phyloP scores from a whole-genome alignment of 2,329 filamentous ascomycete species.

The Fusarium tupiense region DNA sequence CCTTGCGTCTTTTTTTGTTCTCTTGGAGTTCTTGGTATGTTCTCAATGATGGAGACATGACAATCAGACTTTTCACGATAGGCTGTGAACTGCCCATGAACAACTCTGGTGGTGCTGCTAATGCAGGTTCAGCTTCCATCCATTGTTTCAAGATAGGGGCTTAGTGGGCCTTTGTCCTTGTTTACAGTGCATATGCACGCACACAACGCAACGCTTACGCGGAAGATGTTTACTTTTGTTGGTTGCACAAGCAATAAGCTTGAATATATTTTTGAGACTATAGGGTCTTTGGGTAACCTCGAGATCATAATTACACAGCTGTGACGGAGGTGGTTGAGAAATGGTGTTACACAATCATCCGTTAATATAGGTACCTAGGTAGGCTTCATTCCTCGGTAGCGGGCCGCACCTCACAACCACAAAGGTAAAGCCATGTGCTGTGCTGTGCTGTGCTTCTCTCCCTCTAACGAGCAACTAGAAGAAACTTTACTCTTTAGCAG shows the following conservation, averaged over 20 bases:
- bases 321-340: slow-evolving; percentile 13
- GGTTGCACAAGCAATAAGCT: neutral
- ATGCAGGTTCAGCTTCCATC: slow-evolving; percentile 29
- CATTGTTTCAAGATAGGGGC: slow-evolving; percentile 34
- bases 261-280: neutral
- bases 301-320: neutral
- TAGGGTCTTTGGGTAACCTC: neutral
- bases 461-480: neutral
- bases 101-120: slow-evolving; percentile 15
- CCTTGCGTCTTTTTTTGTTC: slow-evolving; percentile 24
- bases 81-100: slow-evolving; percentile 35
- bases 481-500: slow-evolving; percentile 1
- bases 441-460: neutral
- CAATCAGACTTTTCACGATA: slow-evolving; percentile 21
- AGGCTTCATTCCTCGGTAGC: slow-evolving; percentile 13
- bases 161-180: slow-evolving; percentile 2
- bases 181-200: neutral
- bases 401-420: slow-evolving; percentile 4
- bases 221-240: slow-evolving; percentile 20
- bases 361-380: neutral
- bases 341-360: neutral
- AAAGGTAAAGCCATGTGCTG: slow-evolving; percentile 8
- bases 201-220: slow-evolving; percentile 3
- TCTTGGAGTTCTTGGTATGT: neutral
- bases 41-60: slow-evolving; percentile 23